Evolutionary conservation across 352 stramenopile species (phyloP).

Genomic region (Lagenidium giganteum): DNA sequence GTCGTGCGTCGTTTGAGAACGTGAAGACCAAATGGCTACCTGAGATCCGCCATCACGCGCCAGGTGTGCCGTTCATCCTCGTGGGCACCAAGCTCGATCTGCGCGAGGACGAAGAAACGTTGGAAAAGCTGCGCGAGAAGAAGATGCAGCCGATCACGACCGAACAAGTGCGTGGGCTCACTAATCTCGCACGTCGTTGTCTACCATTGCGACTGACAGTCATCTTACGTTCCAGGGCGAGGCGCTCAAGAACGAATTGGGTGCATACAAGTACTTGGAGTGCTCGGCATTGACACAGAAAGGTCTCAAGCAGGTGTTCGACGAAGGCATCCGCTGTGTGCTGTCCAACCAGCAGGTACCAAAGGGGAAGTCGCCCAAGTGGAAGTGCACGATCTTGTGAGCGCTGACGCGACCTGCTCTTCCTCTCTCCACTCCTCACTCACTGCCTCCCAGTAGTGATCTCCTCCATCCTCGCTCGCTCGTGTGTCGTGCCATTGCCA

Average conservation of each 20-base stretch:
- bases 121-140: slow-evolving; percentile 87
- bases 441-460: too few species aligned
- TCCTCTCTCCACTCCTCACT: too few species aligned
- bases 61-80: slow-evolving; percentile 92
- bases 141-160: slow-evolving; percentile 64
- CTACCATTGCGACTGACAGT: too few species aligned
- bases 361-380: slow-evolving; percentile 35
- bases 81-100: slow-evolving; percentile 95
- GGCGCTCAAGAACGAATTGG: slow-evolving; percentile 83
- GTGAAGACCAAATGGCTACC: slow-evolving; percentile 93
- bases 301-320: slow-evolving; percentile 92
- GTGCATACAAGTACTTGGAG: slow-evolving; percentile 91
- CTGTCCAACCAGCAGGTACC: slow-evolving; percentile 76
- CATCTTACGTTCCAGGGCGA: slow-evolving; percentile 48
- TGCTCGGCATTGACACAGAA: slow-evolving; percentile 93
- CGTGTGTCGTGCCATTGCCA: too few species aligned
- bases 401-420: too few species aligned
- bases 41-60: slow-evolving; percentile 86
- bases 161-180: slow-evolving; percentile 41
- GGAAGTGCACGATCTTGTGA: slow-evolving; percentile 72
- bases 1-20: slow-evolving; percentile 93
- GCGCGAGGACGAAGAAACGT: slow-evolving; percentile 86
- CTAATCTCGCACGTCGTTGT: too few species aligned
- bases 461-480: too few species aligned
- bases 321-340: slow-evolving; percentile 90